Evolutionary conservation across 2,329 filamentous ascomycete genomes (phyloP).

Genomic region (Monosporascus sp.): DNA sequence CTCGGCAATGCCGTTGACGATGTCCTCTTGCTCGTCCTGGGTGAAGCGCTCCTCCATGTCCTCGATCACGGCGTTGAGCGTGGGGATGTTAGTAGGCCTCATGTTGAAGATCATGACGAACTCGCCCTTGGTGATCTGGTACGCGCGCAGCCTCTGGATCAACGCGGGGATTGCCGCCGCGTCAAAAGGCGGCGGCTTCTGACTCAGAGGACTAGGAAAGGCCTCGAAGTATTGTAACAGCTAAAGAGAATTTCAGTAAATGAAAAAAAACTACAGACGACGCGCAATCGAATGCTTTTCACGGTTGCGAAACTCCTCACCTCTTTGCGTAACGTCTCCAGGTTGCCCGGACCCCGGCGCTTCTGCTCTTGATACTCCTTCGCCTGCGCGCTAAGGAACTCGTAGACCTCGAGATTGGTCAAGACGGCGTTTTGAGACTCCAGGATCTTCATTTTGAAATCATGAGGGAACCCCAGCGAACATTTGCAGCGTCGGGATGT

Average conservation of each 20-base stretch:
- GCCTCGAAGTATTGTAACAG: constrained; percentile 57
- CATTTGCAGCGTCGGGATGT: too few species aligned
- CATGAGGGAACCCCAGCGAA: too few species aligned
- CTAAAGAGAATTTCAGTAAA: constrained; percentile 30
- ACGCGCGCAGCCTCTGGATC: constrained; percentile 50
- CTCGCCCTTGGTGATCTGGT: constrained; percentile 63
- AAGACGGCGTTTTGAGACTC: constrained; percentile 66
- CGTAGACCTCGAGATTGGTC: constrained; percentile 69
- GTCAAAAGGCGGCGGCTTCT: constrained; percentile 49
- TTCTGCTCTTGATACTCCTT: constrained; percentile 46
- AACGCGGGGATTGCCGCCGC: constrained; percentile 48
- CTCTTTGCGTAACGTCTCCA: constrained; percentile 60
- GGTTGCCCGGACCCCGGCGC: constrained; percentile 50
- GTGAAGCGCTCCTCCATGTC: constrained; percentile 58
- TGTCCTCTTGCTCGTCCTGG: constrained; percentile 53
- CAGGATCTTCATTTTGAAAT: constrained; percentile 59
- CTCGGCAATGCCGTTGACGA: constrained; percentile 52
- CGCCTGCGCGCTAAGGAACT: constrained; percentile 56
- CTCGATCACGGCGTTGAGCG: constrained; percentile 60
- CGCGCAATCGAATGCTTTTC: too few species aligned
- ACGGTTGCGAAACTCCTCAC: constrained; percentile 33
- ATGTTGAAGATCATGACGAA: constrained; percentile 65
- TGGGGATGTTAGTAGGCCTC: constrained; percentile 51
- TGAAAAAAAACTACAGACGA: too few species aligned
- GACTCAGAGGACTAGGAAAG: constrained; percentile 50